A percentile compares a stretch with the other conserved stretches of the same genome.
phyloP scores from a whole-genome alignment of 2,329 filamentous ascomycete species.

The Seiridium unicorne region DNA sequence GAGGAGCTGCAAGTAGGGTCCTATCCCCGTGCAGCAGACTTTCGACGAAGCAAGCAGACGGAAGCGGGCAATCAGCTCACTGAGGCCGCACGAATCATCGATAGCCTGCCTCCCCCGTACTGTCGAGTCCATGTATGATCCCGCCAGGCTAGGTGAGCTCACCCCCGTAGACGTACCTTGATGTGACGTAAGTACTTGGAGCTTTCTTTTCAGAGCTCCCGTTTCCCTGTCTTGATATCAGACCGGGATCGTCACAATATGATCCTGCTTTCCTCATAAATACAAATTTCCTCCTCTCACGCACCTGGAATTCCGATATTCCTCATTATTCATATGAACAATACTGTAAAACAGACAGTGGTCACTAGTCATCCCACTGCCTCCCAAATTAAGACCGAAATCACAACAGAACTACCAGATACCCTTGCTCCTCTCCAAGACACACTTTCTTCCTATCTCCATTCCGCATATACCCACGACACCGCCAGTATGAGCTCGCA shows the following conservation, averaged over 20 bases:
- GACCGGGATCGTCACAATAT: no score
- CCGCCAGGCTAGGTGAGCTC: background rate
- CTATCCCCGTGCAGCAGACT: background rate
- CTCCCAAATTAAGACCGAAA: constrained; percentile 16
- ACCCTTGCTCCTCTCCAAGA: background rate
- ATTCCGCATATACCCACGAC: background rate
- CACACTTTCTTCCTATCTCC: background rate
- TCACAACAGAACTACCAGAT: constrained; percentile 7
- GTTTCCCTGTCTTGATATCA: background rate
- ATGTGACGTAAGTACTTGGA: constrained; percentile 13
- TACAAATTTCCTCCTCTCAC: constrained; percentile 2
- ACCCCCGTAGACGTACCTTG: background rate
- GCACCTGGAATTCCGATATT: background rate
- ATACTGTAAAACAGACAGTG: constrained; percentile 12
- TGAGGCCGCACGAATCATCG: background rate
- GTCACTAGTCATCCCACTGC: constrained; percentile 14
- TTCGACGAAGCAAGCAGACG: background rate
- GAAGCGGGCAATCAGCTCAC: background rate
- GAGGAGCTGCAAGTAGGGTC: background rate
- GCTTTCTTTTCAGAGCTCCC: background rate
- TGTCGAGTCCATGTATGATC: background rate
- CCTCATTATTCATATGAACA: constrained; percentile 7
- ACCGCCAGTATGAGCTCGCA: constrained; percentile 7
- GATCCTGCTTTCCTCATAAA: background rate
- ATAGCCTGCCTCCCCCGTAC: background rate